Conservation (phyloP, 306 rosid genomes). For the Lagenaria siceraria region DNA sequence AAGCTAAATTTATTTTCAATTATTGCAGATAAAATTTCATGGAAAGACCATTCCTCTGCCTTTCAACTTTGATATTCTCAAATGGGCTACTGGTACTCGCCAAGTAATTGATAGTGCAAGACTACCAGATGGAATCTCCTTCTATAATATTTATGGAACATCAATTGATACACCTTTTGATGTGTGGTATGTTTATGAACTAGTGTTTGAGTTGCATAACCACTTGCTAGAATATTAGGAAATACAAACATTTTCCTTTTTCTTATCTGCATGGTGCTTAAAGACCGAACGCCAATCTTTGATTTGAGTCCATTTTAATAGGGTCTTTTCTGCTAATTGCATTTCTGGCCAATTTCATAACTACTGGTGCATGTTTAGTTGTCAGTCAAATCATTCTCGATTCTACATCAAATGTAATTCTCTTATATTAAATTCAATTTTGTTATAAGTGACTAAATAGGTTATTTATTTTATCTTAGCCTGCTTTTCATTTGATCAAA, state of each 20-base stretch:
- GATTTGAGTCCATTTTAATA: background rate
- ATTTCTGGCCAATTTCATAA: background rate
- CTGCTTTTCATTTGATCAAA: slow-evolving; percentile 4
- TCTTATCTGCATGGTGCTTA: background rate
- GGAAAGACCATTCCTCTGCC: slow-evolving; percentile 58
- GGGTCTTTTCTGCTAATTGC: background rate
- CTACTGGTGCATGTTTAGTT: background rate
- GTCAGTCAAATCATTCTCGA: background rate
- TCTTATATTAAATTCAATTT: background rate
- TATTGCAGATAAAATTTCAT: slow-evolving; percentile 55
- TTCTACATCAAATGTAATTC: background rate
- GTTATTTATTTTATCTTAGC: background rate
- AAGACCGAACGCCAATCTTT: background rate
- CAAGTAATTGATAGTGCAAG: slow-evolving; percentile 38
- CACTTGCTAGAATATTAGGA: background rate
- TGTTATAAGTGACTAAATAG: background rate
- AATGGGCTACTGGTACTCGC: slow-evolving; percentile 68
- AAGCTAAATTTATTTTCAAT: background rate
- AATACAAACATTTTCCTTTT: background rate
- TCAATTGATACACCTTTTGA: slow-evolving; percentile 72
- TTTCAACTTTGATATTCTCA: slow-evolving; percentile 52
- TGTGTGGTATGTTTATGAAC: slow-evolving; percentile 58
- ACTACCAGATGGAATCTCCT: slow-evolving; percentile 67
- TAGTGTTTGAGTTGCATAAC: background rate
- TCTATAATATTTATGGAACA: slow-evolving; percentile 79